A percentile compares a stretch with the other conserved stretches of the same genome.
Conservation (phyloP, 2,329 filamentous ascomycete species). For the Botrytis fragariae region DNA sequence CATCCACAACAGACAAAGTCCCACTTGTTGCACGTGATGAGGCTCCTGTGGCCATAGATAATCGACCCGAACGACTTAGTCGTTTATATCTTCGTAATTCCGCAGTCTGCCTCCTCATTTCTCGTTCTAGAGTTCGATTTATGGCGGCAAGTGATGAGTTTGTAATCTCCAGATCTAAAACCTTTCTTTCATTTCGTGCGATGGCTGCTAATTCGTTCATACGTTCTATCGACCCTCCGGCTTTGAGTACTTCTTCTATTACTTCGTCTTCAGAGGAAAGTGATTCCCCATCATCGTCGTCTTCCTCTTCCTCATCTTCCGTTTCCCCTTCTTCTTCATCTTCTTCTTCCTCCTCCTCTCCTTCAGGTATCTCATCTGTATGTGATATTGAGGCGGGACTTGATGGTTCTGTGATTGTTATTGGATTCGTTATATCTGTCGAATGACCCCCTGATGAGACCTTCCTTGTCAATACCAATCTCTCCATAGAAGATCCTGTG, state of each 20-base stretch:
- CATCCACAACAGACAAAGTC: constrained; percentile 46
- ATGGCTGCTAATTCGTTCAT: constrained; percentile 79
- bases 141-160: constrained; percentile 95
- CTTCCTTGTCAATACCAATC: constrained; percentile 27
- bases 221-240: constrained; percentile 53
- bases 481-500: constrained; percentile 29
- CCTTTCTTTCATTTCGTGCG: constrained; percentile 87
- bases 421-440: constrained; percentile 24
- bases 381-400: constrained; percentile 28
- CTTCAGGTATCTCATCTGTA: constrained; percentile 27
- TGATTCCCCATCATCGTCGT: constrained; percentile 16
- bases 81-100: constrained; percentile 83
- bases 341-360: constrained; percentile 14
- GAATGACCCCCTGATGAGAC: constrained; percentile 27
- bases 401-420: constrained; percentile 26
- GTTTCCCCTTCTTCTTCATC: neutral
- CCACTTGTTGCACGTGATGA: constrained; percentile 46
- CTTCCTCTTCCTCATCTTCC: constrained; percentile 24
- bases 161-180: constrained; percentile 92
- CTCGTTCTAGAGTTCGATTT: constrained; percentile 86
- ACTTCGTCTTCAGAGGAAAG: constrained; percentile 20
- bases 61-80: constrained; percentile 75
- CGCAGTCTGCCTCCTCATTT: constrained; percentile 85
- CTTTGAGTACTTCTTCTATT: constrained; percentile 54
- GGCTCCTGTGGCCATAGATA: constrained; percentile 58